Conservation (phyloP, 2,329 filamentous ascomycete genomes). For the Pyrenophora tritici-repentis region DNA sequence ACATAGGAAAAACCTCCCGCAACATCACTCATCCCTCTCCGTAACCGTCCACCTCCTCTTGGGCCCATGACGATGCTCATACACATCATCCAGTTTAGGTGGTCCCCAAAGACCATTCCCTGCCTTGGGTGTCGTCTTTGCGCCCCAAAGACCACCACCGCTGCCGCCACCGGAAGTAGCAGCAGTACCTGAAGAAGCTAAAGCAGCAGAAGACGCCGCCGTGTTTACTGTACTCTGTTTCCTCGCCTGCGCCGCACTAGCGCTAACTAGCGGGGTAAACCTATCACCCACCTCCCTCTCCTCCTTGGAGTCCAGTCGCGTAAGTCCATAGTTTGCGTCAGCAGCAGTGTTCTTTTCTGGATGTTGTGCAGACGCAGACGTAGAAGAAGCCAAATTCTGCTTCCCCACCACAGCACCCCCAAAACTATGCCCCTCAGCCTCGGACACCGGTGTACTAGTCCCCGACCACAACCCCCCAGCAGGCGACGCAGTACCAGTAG, state of each 20-base stretch:
- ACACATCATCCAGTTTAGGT: constrained; percentile 41
- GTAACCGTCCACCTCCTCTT: constrained; percentile 54
- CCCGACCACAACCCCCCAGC: constrained; percentile 49
- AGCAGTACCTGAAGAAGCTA: neutral
- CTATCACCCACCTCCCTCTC: constrained; percentile 37
- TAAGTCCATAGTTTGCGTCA: constrained; percentile 15
- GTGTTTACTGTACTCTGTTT: constrained; percentile 14
- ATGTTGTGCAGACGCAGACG: constrained; percentile 17
- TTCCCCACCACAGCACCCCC: constrained; percentile 23
- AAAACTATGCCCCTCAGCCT: constrained; percentile 44
- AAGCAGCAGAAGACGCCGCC: neutral
- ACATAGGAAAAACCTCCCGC: neutral
- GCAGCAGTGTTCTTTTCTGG: constrained; percentile 1
- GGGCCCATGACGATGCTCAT: constrained; percentile 44
- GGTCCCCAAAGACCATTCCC: constrained; percentile 52
- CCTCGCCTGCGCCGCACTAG: constrained; percentile 13
- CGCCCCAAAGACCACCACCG: constrained; percentile 35
- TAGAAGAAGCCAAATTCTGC: constrained; percentile 3
- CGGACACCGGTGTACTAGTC: constrained; percentile 23
- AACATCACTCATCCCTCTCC: constrained; percentile 32
- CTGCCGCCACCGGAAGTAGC: too few species aligned
- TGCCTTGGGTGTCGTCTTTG: constrained; percentile 24
- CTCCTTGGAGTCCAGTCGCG: constrained; percentile 30
- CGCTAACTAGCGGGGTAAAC: constrained; percentile 35
- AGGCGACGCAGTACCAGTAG: constrained; percentile 29